Evolutionary conservation across 768 basidiomycete species (phyloP).

Genomic region (Suillus bovinus): DNA sequence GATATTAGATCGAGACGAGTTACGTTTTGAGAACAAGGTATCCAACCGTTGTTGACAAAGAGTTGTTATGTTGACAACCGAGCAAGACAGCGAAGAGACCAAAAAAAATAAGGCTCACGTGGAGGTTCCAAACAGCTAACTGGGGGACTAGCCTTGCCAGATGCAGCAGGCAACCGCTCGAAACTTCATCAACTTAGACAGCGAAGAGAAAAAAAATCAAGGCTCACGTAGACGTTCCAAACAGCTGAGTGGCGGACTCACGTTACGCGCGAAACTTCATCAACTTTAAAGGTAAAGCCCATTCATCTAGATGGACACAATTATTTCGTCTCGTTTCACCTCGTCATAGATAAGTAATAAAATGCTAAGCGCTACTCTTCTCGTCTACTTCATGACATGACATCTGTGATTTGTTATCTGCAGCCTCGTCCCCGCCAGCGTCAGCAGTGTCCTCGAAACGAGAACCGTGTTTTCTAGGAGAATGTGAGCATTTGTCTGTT

Average conservation of each 20-base stretch:
- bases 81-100: background rate
- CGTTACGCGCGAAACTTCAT: no score
- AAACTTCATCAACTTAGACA: background rate
- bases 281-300: background rate
- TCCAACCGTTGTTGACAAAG: no score
- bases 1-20: no score
- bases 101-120: background rate
- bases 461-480: slow-evolving; percentile 60
- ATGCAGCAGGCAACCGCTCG: background rate
- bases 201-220: no score
- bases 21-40: no score
- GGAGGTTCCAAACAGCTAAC: background rate
- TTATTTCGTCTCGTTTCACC: background rate
- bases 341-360: background rate
- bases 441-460: slow-evolving; percentile 84
- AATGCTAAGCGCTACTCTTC: background rate
- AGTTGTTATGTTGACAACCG: background rate
- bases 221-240: no score
- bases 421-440: slow-evolving; percentile 65
- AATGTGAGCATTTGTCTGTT: background rate
- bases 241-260: no score
- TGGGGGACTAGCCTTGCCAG: background rate
- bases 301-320: background rate
- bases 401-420: slow-evolving; percentile 22
- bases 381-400: background rate